These are phyloP conservation scores for Lodderomyces pseudojiufengensis DNA, from an alignment of 1,139 yeast species.

Conservation along the genomic window DNA sequence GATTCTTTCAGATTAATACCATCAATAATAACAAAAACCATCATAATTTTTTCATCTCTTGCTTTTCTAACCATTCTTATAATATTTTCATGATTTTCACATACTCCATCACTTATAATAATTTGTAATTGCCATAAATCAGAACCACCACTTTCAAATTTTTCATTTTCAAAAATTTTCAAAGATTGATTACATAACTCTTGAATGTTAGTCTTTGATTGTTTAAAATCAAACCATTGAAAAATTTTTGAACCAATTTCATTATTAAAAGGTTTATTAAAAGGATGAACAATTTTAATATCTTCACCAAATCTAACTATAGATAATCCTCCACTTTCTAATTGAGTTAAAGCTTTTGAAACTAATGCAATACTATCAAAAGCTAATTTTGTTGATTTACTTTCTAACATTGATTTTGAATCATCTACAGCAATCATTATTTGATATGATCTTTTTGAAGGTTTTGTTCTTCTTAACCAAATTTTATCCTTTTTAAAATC, in stretches of 20 bases:
- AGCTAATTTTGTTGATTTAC: conserved; percentile 84
- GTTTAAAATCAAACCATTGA: conserved; percentile 90
- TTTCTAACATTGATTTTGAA: conserved; percentile 95
- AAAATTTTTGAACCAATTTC: conserved; percentile 82
- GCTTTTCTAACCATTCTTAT: conserved; percentile 86
- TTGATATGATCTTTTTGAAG: conserved; percentile 95
- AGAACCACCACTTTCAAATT: conserved; percentile 44
- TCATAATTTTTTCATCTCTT: conserved; percentile 87
- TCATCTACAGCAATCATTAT: conserved; percentile 97
- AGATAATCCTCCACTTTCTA: conserved; percentile 92
- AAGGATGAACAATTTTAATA: conserved; percentile 83
- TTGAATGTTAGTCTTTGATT: conserved; percentile 79
- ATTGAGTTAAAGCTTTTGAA: conserved; percentile 86
- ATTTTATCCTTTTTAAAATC: conserved; percentile 97
- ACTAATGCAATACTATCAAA: conserved; percentile 94
- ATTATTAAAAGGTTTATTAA: conserved; percentile 76
- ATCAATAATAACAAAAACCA: conserved; percentile 91
- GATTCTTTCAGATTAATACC: conserved; percentile 83
- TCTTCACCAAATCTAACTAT: conserved; percentile 88
- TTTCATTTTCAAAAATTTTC: conserved; percentile 69
- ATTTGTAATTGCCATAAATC: conserved; percentile 94
- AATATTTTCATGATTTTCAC: conserved; percentile 87
- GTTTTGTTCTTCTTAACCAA: conserved; percentile 97
- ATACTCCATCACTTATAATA: conserved; percentile 91
- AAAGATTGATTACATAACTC: conserved; percentile 70